Conservation (phyloP, 2,329 filamentous ascomycete genomes). For the Paraconiothyrium sp. region DNA sequence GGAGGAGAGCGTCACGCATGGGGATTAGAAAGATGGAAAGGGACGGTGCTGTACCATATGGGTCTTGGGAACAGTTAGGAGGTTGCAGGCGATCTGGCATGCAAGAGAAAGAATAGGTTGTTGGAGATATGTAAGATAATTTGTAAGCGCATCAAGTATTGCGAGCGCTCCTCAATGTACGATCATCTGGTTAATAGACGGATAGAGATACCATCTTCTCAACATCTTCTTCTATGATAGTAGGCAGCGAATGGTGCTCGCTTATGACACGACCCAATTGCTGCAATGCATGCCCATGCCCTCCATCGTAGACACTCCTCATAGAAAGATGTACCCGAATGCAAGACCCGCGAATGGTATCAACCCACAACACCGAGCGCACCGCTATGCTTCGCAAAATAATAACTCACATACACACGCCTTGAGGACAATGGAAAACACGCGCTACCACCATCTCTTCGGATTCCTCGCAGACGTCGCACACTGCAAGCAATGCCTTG, state of each 20-base stretch:
- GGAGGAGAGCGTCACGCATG: constrained; percentile 61
- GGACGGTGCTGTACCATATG: no score
- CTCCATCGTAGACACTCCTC: not conserved
- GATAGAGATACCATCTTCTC: no score
- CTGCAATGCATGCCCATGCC: no score
- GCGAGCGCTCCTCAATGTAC: not conserved
- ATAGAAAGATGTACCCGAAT: not conserved
- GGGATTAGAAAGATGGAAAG: constrained; percentile 50
- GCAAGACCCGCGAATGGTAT: not conserved
- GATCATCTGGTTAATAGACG: no score
- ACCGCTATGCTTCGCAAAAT: not conserved
- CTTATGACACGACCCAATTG: no score
- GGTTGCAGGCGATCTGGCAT: not conserved
- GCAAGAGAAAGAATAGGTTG: no score
- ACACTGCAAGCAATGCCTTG: constrained; percentile 54
- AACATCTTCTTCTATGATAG: no score
- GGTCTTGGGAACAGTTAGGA: not conserved
- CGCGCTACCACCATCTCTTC: constrained; percentile 26
- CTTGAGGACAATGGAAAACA: not conserved
- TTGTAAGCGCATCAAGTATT: not conserved
- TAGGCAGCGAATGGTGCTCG: no score
- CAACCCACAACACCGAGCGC: constrained; percentile 1
- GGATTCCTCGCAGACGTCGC: constrained; percentile 35
- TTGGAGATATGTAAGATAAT: not conserved
- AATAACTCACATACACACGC: not conserved